These are phyloP conservation scores for Neoboletus subvelutipes DNA, from an alignment of 768 basidiomycete genomes.

Conservation along the genomic window DNA sequence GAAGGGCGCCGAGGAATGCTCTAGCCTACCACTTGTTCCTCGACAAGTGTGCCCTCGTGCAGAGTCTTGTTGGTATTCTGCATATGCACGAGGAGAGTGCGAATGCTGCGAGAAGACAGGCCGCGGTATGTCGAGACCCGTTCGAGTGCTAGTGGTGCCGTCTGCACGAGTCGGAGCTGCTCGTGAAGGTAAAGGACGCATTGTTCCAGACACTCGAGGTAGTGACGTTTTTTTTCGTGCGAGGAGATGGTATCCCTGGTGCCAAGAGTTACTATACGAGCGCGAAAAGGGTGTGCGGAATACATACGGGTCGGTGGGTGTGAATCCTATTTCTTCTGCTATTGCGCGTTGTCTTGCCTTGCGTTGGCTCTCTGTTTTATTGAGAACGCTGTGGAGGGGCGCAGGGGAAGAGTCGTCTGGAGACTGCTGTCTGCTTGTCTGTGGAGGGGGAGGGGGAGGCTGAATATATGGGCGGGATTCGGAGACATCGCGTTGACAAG, in stretches of 20 bases:
- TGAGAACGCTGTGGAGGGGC: slow-evolving; percentile 7
- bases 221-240: slow-evolving; percentile 75
- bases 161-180: slow-evolving; percentile 52
- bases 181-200: slow-evolving; percentile 68
- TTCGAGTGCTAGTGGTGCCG: slow-evolving; percentile 46
- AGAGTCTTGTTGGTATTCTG: slow-evolving; percentile 53
- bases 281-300: neutral
- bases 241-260: slow-evolving; percentile 69
- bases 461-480: slow-evolving; percentile 5
- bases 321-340: slow-evolving; percentile 54
- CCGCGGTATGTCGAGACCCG: slow-evolving; percentile 53
- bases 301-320: slow-evolving; percentile 61
- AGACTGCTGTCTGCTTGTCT: slow-evolving; percentile 9
- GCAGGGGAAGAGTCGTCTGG: slow-evolving; percentile 2
- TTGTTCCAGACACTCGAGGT: slow-evolving; percentile 70
- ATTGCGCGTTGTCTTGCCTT: slow-evolving; percentile 59
- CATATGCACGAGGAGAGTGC: slow-evolving; percentile 72
- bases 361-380: slow-evolving; percentile 48
- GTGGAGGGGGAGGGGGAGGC: slow-evolving; percentile 14
- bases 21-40: slow-evolving; percentile 53
- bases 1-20: neutral
- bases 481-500: slow-evolving; percentile 1
- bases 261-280: neutral
- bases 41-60: slow-evolving; percentile 47
- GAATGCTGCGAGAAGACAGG: slow-evolving; percentile 61